Evolutionary conservation across 768 basidiomycete species (phyloP), one percentile per base, ranked within the genome.

Genomic region (Strobilomyces confusus): DNA sequence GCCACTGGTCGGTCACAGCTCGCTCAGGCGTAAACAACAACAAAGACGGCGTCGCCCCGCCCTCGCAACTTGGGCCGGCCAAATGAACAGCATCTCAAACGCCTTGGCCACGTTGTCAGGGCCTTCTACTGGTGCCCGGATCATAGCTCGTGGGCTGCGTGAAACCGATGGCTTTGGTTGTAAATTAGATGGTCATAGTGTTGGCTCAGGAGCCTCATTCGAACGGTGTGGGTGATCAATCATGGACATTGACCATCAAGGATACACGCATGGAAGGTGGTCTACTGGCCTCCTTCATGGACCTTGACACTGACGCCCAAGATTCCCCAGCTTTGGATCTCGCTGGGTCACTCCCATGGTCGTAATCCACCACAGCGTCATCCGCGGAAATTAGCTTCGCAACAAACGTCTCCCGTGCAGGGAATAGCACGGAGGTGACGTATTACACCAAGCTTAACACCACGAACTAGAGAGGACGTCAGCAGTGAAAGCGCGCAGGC

Each of bases 371-470:
- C 12, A 33, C 44, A 11, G 19, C 52, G 1, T 69, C 60, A 11
- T 69, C 68, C 9, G 68, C 68, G 30, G 63, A 63, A 37, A 69
- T 59, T 17, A 68, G 64, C 40, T 51, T 52, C n/a, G 62, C 60
- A 1, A 70, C 62, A 26, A 58, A 69, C 26, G 68, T 68, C 26
- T 58, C 56, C n/a, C 26, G 63, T 15, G 69, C 63, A 4, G 66
- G 68, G 59, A 69, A 71, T 22, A 62, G 19, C 13, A 57, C 51
- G 6, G 68, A 69, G n/a, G 68, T 58, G 53, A 40, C n/a, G 43
- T 69, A 69, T 54, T 69, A 69, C 41, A 69, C 68, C 47, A 61
- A 33, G 12, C 56, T 62, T 34, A 65, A 57, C 22, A 69, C 60
- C 15, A 66, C 47, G 8, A 69, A 69, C 69, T 69, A 33, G 20